Evolutionary conservation across 148 eudicot species (phyloP).

Genomic region (Camellia lanceoleosa): DNA sequence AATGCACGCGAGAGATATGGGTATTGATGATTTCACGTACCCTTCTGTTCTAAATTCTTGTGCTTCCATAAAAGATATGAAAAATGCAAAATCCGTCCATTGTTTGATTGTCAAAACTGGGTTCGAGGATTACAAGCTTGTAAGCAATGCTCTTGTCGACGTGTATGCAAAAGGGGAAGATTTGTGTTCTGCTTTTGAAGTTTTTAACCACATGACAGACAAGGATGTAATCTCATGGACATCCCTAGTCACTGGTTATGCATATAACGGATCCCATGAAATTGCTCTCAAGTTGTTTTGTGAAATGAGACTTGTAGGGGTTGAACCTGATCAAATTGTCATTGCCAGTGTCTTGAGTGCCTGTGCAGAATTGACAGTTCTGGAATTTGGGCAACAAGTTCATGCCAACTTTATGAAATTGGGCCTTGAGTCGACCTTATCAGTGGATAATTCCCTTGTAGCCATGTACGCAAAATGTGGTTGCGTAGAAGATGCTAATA

Average conservation of each 20-base stretch:
- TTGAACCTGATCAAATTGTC: constrained; percentile 47
- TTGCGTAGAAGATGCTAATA: constrained; percentile 56
- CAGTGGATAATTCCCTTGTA: constrained; percentile 65
- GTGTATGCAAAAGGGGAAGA: constrained; percentile 66
- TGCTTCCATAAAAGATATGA: constrained; percentile 38
- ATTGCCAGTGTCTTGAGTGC: constrained; percentile 54
- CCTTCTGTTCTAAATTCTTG: constrained; percentile 67
- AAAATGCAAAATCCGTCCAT: constrained; percentile 49
- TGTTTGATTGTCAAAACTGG: constrained; percentile 66
- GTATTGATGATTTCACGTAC: constrained; percentile 61
- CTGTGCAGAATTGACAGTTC: constrained; percentile 56
- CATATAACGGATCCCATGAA: constrained; percentile 48
- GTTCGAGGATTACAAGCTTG: constrained; percentile 43
- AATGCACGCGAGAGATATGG: constrained; percentile 55
- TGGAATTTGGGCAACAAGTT: constrained; percentile 67
- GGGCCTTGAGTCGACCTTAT: constrained; percentile 38
- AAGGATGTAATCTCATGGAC: constrained; percentile 79
- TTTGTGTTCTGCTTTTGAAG: constrained; percentile 36
- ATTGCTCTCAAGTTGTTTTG: constrained; percentile 53
- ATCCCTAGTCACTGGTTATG: constrained; percentile 57
- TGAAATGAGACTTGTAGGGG: constrained; percentile 54
- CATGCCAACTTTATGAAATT: constrained; percentile 58
- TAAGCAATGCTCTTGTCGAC: constrained; percentile 78
- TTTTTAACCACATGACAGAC: constrained; percentile 38
- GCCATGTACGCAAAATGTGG: constrained; percentile 77